These are phyloP conservation scores for Takashimella tepidaria DNA, from an alignment of 1,284 basidiomycete species.

Conservation along the genomic window DNA sequence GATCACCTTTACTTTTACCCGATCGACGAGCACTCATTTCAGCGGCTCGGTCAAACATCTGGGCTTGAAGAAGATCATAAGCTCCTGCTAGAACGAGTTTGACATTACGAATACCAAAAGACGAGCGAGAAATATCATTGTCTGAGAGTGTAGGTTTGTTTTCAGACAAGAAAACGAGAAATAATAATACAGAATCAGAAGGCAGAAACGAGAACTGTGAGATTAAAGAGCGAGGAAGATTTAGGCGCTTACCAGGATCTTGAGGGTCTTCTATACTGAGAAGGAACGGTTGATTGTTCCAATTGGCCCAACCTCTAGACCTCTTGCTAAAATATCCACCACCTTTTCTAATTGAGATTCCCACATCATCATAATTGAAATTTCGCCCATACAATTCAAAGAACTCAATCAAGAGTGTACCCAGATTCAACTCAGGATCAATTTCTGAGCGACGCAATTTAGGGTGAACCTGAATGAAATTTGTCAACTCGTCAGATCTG, in stretches of 20 bases:
- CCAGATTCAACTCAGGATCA: conserved; percentile 78
- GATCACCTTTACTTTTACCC: conserved; percentile 23
- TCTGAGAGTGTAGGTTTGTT: conserved; percentile 50
- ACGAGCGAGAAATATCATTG: conserved; percentile 89
- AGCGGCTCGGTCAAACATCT: conserved; percentile 29
- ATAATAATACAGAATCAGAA: background rate
- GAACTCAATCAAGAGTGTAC: conserved; percentile 89
- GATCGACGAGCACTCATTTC: conserved; percentile 18
- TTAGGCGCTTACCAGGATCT: conserved; percentile 70
- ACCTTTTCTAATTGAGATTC: conserved; percentile 78
- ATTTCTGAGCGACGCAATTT: conserved; percentile 86
- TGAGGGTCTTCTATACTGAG: conserved; percentile 94
- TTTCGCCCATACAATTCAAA: conserved; percentile 90
- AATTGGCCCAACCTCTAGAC: conserved; percentile 71
- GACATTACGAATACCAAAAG: conserved; percentile 77
- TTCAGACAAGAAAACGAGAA: conserved; percentile 1
- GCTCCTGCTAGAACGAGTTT: conserved; percentile 80
- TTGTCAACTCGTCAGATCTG: background rate
- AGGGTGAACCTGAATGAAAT: conserved; percentile 70
- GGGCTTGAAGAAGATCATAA: conserved; percentile 69
- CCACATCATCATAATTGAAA: conserved; percentile 88
- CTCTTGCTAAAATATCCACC: conserved; percentile 79
- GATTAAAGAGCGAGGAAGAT: background rate
- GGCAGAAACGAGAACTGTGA: conserved; percentile 8
- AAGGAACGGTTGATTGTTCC: conserved; percentile 55